These are phyloP conservation scores for Pseudocercospora fuligena DNA, from an alignment of 2,329 filamentous ascomycete genomes.

Conservation along the genomic window DNA sequence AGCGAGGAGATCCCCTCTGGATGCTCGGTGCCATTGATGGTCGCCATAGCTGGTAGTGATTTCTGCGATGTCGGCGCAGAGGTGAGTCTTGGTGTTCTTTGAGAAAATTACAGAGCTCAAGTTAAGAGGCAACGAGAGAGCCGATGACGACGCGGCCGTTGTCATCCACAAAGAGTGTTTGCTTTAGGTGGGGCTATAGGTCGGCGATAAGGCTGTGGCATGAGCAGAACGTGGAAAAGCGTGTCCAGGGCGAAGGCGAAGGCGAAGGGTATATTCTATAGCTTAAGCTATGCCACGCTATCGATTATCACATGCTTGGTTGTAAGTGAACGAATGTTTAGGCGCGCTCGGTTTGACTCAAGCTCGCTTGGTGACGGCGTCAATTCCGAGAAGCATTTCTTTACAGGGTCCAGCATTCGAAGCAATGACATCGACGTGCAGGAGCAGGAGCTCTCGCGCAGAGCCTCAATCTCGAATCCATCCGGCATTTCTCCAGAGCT, in stretches of 20 bases:
- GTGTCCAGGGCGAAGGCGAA: not conserved
- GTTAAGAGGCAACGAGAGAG: not conserved
- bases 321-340: constrained; percentile 8
- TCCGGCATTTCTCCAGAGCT: constrained; percentile 3
- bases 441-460: constrained; percentile 3
- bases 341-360: not conserved
- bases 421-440: not conserved
- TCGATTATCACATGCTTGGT: not conserved
- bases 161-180: not conserved
- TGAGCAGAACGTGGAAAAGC: not conserved
- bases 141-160: not conserved
- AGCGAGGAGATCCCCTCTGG: constrained; percentile 50
- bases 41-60: constrained; percentile 27
- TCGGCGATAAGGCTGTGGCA: not conserved
- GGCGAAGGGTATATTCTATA: not conserved
- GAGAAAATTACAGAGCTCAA: not conserved
- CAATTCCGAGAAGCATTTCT: not conserved
- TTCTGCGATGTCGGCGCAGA: not conserved
- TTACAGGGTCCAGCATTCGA: not conserved
- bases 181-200: not conserved
- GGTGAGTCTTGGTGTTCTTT: not conserved
- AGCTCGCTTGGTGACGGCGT: not conserved
- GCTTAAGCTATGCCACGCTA: not conserved
- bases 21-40: constrained; percentile 14
- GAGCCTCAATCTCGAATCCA: constrained; percentile 7